phyloP scores from a whole-genome alignment of 1,139 yeast genomes.

The Yamadazyma atlantica region DNA sequence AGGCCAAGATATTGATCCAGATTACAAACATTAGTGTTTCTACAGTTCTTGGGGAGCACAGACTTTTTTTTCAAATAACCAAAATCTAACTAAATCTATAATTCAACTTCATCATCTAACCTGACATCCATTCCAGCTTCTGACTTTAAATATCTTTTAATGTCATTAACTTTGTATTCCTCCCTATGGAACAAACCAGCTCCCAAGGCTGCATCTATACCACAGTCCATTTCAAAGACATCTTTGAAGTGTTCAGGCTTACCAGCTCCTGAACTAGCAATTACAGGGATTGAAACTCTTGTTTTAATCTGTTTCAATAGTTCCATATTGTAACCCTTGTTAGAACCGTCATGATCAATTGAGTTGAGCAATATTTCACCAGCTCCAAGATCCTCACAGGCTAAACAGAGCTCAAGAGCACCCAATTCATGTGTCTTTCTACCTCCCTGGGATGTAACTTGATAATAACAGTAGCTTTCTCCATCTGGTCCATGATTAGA shows the following conservation, averaged over 20 bases:
- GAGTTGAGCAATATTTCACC: conserved; percentile 92
- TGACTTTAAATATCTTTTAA: conserved; percentile 58
- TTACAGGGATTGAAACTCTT: conserved; percentile 83
- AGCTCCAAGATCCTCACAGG: conserved; percentile 93
- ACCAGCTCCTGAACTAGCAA: conserved; percentile 98
- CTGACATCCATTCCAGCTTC: conserved; percentile 36
- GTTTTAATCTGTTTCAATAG: conserved; percentile 72
- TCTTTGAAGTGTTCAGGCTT: conserved; percentile 84
- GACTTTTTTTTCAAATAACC: no score
- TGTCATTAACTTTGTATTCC: conserved; percentile 83
- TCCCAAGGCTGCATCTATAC: conserved; percentile 94
- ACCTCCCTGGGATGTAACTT: conserved; percentile 95
- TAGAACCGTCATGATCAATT: conserved; percentile 94
- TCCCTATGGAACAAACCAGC: conserved; percentile 98
- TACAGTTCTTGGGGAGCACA: no score
- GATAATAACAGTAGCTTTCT: conserved; percentile 86
- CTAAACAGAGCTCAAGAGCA: conserved; percentile 82
- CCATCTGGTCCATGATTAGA: conserved; percentile 76
- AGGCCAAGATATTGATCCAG: no score
- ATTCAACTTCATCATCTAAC: conserved; percentile 29
- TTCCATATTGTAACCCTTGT: conserved; percentile 88
- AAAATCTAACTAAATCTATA: conserved; percentile 12
- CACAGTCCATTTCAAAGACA: conserved; percentile 71
- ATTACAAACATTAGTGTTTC: no score
- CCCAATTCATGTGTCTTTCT: conserved; percentile 87